A percentile compares a stretch with the other conserved stretches of the same genome.
These are phyloP conservation scores for Aureobasidium sp. DNA, from an alignment of 2,329 filamentous ascomycete species.

Conservation along the genomic window DNA sequence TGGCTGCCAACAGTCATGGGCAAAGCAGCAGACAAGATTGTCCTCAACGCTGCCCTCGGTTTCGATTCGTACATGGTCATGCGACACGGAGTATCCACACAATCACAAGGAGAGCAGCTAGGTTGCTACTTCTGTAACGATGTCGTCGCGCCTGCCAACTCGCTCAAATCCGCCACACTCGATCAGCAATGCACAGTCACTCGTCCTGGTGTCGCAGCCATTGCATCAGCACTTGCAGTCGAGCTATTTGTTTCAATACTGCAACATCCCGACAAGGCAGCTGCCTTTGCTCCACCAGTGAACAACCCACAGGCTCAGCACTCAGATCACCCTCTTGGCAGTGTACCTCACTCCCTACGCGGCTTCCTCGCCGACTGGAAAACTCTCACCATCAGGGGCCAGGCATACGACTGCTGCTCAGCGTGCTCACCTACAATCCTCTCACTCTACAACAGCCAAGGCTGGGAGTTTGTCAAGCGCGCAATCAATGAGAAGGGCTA, in stretches of 20 bases:
- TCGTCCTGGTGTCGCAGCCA: slow-evolving; percentile 80
- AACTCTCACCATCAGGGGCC: slow-evolving; percentile 63
- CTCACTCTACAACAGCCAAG: slow-evolving; percentile 55
- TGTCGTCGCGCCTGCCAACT: slow-evolving; percentile 86
- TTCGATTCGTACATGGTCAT: slow-evolving; percentile 98
- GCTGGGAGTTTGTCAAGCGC: slow-evolving; percentile 68
- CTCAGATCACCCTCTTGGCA: slow-evolving; percentile 51
- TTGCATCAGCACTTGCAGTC: slow-evolving; percentile 83
- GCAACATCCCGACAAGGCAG: slow-evolving; percentile 50
- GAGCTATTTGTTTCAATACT: slow-evolving; percentile 81
- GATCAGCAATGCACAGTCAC: slow-evolving; percentile 99
- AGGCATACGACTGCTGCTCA: slow-evolving; percentile 71
- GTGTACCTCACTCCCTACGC: slow-evolving; percentile 72
- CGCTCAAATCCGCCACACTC: slow-evolving; percentile 87
- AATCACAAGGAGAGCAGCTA: slow-evolving; percentile 44
- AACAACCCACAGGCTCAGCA: background rate
- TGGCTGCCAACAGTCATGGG: slow-evolving; percentile 97
- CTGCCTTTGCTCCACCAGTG: slow-evolving; percentile 28
- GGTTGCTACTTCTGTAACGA: slow-evolving; percentile 99
- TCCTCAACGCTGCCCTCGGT: slow-evolving; percentile 91
- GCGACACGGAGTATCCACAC: slow-evolving; percentile 67
- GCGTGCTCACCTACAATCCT: slow-evolving; percentile 67
- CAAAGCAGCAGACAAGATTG: slow-evolving; percentile 85
- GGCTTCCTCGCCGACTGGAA: slow-evolving; percentile 68
- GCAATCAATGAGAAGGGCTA: slow-evolving; percentile 69